phyloP scores from a whole-genome alignment of 1,284 basidiomycete genomes.

The Ustilago trichophora region DNA sequence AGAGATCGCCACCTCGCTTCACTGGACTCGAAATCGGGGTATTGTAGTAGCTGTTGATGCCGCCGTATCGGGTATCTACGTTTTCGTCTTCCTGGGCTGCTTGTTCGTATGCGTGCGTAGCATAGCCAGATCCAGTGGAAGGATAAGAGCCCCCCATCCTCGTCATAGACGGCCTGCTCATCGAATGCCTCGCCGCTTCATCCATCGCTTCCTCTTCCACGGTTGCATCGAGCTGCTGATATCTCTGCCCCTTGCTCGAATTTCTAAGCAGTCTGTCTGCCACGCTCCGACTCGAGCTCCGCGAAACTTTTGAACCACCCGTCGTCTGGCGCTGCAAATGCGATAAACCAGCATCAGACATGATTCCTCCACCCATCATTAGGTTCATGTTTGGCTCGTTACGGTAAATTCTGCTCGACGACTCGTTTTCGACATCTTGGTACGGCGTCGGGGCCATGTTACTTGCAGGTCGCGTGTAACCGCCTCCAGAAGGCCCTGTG shows the following conservation, averaged over 20 bases:
- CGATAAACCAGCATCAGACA: conserved; percentile 35
- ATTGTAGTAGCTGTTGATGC: conserved; percentile 4
- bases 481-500: conserved; percentile 2
- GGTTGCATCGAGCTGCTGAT: conserved; percentile 25
- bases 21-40: conserved; percentile 14
- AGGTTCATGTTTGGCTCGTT: conserved; percentile 41
- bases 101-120: conserved; percentile 2
- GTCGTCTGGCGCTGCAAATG: conserved; percentile 35
- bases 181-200: not conserved
- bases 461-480: not conserved
- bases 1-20: not conserved
- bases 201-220: conserved; percentile 19
- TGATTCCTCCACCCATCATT: conserved; percentile 34
- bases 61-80: not conserved
- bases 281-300: conserved; percentile 13
- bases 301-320: conserved; percentile 18
- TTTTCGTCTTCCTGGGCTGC: conserved; percentile 5
- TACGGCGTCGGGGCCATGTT: not conserved
- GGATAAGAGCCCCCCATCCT: no score
- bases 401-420: conserved; percentile 13
- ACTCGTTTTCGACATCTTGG: conserved; percentile 17
- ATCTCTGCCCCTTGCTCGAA: conserved; percentile 6
- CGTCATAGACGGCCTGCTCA: not conserved
- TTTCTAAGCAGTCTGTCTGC: conserved; percentile 16
- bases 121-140: not conserved